A percentile compares a stretch with the other conserved stretches of the same genome.
phyloP scores from a whole-genome alignment of 768 basidiomycete species.

The Lentinula guzmanii region DNA sequence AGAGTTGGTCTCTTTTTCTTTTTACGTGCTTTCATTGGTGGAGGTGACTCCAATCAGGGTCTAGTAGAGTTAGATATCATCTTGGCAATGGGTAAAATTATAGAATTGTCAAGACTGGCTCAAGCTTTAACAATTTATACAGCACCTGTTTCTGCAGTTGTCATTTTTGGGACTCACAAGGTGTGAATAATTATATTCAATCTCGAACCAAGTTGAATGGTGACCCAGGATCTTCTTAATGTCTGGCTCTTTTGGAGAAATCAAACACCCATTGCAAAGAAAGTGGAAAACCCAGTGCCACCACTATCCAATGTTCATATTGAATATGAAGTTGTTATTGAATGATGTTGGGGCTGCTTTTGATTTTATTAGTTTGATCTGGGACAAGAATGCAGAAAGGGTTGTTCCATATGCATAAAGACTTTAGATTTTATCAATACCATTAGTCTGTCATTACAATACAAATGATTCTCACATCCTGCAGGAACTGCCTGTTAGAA shows the following conservation, averaged over 20 bases:
- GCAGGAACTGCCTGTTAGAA: too few relatives aligned
- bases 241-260: constrained; percentile 4
- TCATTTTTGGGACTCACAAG: constrained; percentile 3
- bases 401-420: too few relatives aligned
- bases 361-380: too few relatives aligned
- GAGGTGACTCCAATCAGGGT: neutral
- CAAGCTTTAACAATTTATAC: neutral
- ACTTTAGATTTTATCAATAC: too few relatives aligned
- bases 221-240: neutral
- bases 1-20: neutral
- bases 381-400: too few relatives aligned
- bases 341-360: too few relatives aligned
- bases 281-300: neutral
- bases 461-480: too few relatives aligned
- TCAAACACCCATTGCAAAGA: neutral
- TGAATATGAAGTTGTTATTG: too few relatives aligned
- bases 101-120: neutral
- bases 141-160: neutral
- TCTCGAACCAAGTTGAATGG: neutral
- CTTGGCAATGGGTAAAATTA: neutral
- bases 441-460: too few relatives aligned
- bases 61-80: neutral
- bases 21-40: neutral
- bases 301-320: neutral
- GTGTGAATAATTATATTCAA: neutral